Conservation (phyloP, 768 basidiomycete species). For the Solioccasus polychromus region DNA sequence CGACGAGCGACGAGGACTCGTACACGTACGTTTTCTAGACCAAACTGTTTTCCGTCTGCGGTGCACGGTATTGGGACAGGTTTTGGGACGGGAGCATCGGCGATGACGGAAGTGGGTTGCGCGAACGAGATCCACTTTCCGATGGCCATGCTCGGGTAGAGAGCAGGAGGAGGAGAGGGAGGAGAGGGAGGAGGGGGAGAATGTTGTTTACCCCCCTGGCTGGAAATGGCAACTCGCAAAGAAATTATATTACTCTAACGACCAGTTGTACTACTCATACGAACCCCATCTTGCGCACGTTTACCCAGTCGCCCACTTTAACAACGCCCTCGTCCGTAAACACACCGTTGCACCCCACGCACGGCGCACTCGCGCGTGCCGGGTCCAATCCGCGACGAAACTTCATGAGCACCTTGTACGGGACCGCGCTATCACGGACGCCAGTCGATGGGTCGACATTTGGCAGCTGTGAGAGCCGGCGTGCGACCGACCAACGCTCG, state of each 20-base stretch:
- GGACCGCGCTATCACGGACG: slow-evolving; percentile 65
- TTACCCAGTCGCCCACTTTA: slow-evolving; percentile 59
- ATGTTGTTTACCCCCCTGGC: too few species aligned
- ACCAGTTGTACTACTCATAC: slow-evolving; percentile 9
- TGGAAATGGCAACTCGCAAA: too few species aligned
- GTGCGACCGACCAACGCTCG: not conserved
- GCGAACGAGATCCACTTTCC: slow-evolving; percentile 40
- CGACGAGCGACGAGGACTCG: slow-evolving; percentile 2
- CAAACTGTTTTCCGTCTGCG: slow-evolving; percentile 85
- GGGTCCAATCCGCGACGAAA: slow-evolving; percentile 63
- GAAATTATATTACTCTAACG: too few species aligned
- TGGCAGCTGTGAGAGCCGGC: slow-evolving; percentile 50
- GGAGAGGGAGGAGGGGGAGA: not conserved
- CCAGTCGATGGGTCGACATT: slow-evolving; percentile 69
- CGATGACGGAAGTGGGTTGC: slow-evolving; percentile 18
- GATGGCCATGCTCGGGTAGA: slow-evolving; percentile 31
- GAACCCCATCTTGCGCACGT: slow-evolving; percentile 42
- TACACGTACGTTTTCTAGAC: slow-evolving; percentile 89
- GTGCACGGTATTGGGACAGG: slow-evolving; percentile 40
- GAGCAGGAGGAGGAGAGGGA: slow-evolving; percentile 1
- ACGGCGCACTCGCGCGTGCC: slow-evolving; percentile 46
- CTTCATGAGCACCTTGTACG: slow-evolving; percentile 73
- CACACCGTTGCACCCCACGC: slow-evolving; percentile 67
- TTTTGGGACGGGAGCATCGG: slow-evolving; percentile 26
- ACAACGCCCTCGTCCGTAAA: slow-evolving; percentile 49